Conservation (phyloP, 768 basidiomycete genomes). For the Auriscalpium vulgare region DNA sequence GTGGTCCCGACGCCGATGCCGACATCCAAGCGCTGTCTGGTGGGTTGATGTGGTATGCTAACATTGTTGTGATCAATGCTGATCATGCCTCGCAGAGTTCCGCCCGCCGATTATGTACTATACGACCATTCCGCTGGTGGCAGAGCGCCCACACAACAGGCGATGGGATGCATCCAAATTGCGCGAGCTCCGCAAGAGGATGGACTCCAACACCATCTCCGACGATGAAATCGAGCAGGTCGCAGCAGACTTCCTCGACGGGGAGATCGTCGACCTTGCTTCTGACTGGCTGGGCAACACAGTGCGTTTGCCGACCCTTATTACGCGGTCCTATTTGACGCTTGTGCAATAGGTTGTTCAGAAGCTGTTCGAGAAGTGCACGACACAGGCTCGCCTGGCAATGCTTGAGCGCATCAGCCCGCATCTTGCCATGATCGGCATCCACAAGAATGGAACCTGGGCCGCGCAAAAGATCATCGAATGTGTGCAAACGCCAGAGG, state of each 20-base stretch:
- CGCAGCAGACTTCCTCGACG: constrained; percentile 84
- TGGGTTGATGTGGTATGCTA: constrained; percentile 31
- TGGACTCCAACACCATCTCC: constrained; percentile 84
- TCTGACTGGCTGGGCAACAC: constrained; percentile 99
- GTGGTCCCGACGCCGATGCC: constrained; percentile 68
- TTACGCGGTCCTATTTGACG: background rate
- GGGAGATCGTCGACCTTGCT: constrained; percentile 90
- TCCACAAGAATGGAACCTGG: constrained; percentile 99
- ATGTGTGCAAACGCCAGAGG: constrained; percentile 82
- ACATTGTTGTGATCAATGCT: background rate
- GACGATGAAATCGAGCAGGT: constrained; percentile 87
- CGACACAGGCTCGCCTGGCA: constrained; percentile 63
- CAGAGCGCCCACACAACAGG: constrained; percentile 76
- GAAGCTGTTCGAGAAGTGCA: constrained; percentile 91
- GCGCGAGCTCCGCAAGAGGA: constrained; percentile 87
- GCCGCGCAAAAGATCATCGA: constrained; percentile 99
- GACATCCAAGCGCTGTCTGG: constrained; percentile 85
- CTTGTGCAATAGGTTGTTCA: constrained; percentile 66
- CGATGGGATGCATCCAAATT: constrained; percentile 92
- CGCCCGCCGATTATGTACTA: constrained; percentile 94
- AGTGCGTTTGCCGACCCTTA: constrained; percentile 30
- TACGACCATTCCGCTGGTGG: constrained; percentile 86
- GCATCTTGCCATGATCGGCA: constrained; percentile 93
- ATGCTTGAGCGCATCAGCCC: constrained; percentile 94
- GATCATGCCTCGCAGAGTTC: constrained; percentile 51